Base-by-base conservation (phyloP, 2,329 filamentous ascomycete species). In the Zymoseptoria brevis region DNA sequence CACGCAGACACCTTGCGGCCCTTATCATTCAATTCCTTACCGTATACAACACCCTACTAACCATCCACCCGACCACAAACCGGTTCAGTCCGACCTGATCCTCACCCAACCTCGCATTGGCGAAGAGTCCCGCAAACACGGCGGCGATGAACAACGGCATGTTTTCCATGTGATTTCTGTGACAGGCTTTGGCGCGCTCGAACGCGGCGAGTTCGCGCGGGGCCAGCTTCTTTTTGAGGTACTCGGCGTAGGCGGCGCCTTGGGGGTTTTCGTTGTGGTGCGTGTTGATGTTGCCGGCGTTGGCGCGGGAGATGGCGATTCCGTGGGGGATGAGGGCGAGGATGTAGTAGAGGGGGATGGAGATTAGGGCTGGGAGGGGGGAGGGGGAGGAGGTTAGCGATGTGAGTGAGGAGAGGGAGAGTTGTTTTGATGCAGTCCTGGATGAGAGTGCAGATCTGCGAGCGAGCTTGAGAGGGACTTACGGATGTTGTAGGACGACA, bases 151-250 rank as follows among this genome's bases (percentile, higher is more conserved):
- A 80, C 8, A 80, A 61, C 1, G 77, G 75, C 57, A 80, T 68
- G 56, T 75, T 78, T 68, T 81, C 77, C 61, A 79, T 70, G 26
- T 74, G 73, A 63, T 80, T 80, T 26, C 73, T 69, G 61, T 79
- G 76, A 35, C 76, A 79, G 4, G 75, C 72, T 60, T 77, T 73
- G 21, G 74, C 71, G 49, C 78, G 76, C 67, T 80, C 77, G 56
- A 73, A 80, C 7, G 67, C 71, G 11, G 71, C 74, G 61, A 74
- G 78, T 4, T 67, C 68, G 13, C 72, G 69, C 0, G 73, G 62
- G 8, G 73, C 66, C 2, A 78, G 69, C 4, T 68, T 66, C 53
- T 75, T 71, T 59, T 74, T 72, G 55, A 80, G 65, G 5, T 65
- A 66, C 24, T 73, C 72, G 41, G 73, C 52, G 61, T 70, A 70